These are phyloP conservation scores for Fraxinus baroniana DNA, from an alignment of 305 asterid species.

Conservation along the genomic window DNA sequence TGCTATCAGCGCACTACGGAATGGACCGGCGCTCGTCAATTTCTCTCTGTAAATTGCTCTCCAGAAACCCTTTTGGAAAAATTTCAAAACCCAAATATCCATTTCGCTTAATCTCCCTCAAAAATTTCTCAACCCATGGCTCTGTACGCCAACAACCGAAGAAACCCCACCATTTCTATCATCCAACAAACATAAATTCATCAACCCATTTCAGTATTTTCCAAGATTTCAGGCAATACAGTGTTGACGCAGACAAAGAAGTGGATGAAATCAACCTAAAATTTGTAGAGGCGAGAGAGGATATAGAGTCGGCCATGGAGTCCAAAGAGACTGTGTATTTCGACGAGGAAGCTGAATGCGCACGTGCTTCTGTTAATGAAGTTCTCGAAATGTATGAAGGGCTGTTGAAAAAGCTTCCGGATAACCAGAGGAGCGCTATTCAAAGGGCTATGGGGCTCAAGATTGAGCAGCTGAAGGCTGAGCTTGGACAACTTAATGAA, in stretches of 20 bases:
- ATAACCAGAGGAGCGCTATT: constrained; percentile 56
- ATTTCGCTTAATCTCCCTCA: constrained; percentile 16
- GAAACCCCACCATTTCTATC: constrained; percentile 26
- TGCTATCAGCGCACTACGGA: constrained; percentile 24
- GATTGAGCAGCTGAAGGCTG: constrained; percentile 92
- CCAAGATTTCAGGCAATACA: constrained; percentile 44
- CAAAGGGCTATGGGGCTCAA: constrained; percentile 97
- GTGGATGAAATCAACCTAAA: constrained; percentile 83
- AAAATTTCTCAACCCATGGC: constrained; percentile 29
- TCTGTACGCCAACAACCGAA: constrained; percentile 18
- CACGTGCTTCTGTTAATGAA: constrained; percentile 77
- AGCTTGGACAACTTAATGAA: constrained; percentile 79
- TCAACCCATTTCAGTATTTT: constrained; percentile 27
- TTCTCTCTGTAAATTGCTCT: constrained; percentile 37
- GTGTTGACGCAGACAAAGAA: constrained; percentile 57
- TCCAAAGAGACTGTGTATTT: constrained; percentile 91
- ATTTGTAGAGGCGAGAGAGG: constrained; percentile 97
- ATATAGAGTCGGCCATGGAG: constrained; percentile 92
- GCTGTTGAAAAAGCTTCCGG: constrained; percentile 53
- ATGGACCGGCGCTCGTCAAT: constrained; percentile 59
- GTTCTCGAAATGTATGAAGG: constrained; percentile 68
- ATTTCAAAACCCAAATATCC: constrained; percentile 36
- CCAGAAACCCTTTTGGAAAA: constrained; percentile 32
- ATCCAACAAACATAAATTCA: constrained; percentile 28
- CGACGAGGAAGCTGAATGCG: constrained; percentile 94